Evolutionary conservation across 345 rosid genomes (phyloP).

Genomic region (Eucalyptus rudis): DNA sequence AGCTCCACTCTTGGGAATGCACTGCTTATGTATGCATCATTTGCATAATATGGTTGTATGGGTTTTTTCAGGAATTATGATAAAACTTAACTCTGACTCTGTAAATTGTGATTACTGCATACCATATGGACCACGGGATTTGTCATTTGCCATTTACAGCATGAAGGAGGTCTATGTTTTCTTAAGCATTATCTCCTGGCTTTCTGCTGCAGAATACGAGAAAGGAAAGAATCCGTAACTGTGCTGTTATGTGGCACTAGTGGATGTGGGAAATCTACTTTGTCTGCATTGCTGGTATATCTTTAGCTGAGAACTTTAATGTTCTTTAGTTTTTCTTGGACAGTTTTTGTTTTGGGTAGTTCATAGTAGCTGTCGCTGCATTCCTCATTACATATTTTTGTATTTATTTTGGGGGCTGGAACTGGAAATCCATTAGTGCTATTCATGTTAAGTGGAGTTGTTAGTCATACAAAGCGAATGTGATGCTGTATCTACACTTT

Average conservation of each 20-base stretch:
- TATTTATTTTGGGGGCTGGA: neutral
- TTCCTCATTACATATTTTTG: neutral
- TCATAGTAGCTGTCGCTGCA: neutral
- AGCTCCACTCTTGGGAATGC: neutral
- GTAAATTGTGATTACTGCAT: neutral
- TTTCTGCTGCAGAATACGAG: slow-evolving; percentile 73
- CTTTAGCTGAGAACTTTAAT: neutral
- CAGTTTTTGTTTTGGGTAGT: neutral
- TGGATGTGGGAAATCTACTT: slow-evolving; percentile 99
- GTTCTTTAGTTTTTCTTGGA: neutral
- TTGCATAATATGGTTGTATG: neutral
- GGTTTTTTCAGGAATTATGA: neutral
- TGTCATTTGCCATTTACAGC: neutral
- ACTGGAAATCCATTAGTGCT: neutral
- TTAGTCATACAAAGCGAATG: neutral
- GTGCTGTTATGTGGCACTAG: slow-evolving; percentile 97
- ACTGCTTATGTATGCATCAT: neutral
- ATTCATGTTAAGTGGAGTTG: neutral
- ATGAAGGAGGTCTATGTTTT: neutral
- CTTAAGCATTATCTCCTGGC: neutral
- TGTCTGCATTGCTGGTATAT: slow-evolving; percentile 95
- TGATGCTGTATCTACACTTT: neutral
- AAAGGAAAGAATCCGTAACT: slow-evolving; percentile 95
- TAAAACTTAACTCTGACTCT: neutral
- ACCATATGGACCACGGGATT: neutral